Evolutionary conservation across 768 basidiomycete genomes (phyloP).

Genomic region (Mycena kentingensis): DNA sequence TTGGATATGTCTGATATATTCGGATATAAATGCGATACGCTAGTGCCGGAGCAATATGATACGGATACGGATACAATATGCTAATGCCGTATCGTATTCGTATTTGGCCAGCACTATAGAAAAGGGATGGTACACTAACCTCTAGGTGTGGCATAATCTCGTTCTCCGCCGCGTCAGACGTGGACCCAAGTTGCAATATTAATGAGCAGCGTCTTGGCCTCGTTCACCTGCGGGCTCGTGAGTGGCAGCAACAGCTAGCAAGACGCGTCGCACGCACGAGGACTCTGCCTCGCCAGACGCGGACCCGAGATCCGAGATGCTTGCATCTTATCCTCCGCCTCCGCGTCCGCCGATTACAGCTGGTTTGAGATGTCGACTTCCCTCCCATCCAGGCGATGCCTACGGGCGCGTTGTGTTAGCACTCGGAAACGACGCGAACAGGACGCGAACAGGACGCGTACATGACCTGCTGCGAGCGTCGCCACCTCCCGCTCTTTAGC

Average conservation of each 20-base stretch:
- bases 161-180: constrained; percentile 90
- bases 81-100: no score
- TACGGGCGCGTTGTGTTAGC: constrained; percentile 35
- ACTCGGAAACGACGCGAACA: background rate
- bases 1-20: no score
- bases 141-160: constrained; percentile 98
- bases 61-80: constrained; percentile 3
- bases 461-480: constrained; percentile 97
- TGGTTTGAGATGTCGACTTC: constrained; percentile 89
- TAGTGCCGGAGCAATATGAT: background rate
- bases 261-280: constrained; percentile 54
- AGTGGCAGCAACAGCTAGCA: background rate
- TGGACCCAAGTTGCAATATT: constrained; percentile 96
- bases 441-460: constrained; percentile 43
- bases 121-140: no score
- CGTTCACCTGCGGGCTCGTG: constrained; percentile 82
- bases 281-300: constrained; percentile 98
- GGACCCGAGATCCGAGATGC: constrained; percentile 84
- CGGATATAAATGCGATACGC: background rate
- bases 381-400: constrained; percentile 93
- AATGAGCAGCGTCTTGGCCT: constrained; percentile 89
- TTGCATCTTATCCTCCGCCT: constrained; percentile 98
- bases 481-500: constrained; percentile 78
- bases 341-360: constrained; percentile 80
- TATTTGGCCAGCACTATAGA: no score